Conservation (phyloP, 2,329 filamentous ascomycete genomes). For the Claviceps sp. region DNA sequence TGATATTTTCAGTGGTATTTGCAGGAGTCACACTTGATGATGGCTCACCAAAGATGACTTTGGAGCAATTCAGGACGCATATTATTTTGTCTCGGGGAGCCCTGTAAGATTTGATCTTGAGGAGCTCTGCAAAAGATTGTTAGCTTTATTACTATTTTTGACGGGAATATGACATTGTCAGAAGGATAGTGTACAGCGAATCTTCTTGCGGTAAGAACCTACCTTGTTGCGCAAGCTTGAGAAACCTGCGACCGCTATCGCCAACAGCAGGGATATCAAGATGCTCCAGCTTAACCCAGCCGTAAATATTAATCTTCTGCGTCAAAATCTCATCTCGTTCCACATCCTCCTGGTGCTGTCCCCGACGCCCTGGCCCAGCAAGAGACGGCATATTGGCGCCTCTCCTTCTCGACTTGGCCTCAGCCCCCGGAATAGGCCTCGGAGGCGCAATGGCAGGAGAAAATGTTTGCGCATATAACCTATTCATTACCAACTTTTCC, state of each 20-base stretch:
- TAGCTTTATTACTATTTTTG: background rate
- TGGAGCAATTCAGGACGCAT: constrained; percentile 95
- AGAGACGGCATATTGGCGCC: constrained; percentile 44
- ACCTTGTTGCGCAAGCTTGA: constrained; percentile 82
- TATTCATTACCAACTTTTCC: constrained; percentile 99
- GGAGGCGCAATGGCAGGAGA: constrained; percentile 82
- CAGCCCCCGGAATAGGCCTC: constrained; percentile 55
- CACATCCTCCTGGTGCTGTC: constrained; percentile 96
- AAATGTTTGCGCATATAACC: constrained; percentile 90
- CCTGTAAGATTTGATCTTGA: constrained; percentile 94
- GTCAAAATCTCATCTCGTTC: constrained; percentile 91
- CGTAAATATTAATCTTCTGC: constrained; percentile 94
- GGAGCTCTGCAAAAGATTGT: constrained; percentile 46
- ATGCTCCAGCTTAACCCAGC: constrained; percentile 87
- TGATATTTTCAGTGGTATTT: background rate
- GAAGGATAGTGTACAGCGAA: background rate
- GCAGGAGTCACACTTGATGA: too few species aligned
- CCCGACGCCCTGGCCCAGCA: constrained; percentile 70
- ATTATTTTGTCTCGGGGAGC: constrained; percentile 98
- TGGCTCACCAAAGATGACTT: constrained; percentile 82
- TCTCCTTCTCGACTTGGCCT: constrained; percentile 54
- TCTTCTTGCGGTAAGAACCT: constrained; percentile 8
- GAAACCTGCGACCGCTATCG: constrained; percentile 76
- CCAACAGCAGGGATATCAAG: constrained; percentile 79
- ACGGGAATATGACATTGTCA: background rate